Evolutionary conservation across 2,329 filamentous ascomycete species (phyloP).

Genomic region (Ploettnerulaceae sp.): DNA sequence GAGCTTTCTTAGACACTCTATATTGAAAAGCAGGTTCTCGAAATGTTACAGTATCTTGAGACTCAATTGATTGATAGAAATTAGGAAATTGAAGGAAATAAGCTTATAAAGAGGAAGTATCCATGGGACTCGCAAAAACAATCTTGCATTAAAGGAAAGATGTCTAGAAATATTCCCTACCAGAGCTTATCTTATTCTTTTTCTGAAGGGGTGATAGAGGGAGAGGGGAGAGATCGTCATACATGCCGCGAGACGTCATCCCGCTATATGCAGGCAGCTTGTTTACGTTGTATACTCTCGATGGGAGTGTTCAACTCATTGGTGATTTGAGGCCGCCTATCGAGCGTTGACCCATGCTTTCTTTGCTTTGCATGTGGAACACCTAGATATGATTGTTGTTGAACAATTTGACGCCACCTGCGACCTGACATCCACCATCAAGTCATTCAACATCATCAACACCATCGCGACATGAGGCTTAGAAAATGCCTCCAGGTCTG

Average conservation of each 20-base stretch:
- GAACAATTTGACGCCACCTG: neutral
- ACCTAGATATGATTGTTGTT: conserved; percentile 1
- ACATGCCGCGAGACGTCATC: conserved; percentile 15
- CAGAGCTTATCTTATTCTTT: too few relatives aligned
- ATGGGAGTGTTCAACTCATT: neutral
- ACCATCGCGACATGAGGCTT: conserved; percentile 17
- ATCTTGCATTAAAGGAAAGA: too few relatives aligned
- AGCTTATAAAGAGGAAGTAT: too few relatives aligned
- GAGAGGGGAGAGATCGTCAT: conserved; percentile 7
- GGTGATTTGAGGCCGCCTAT: conserved; percentile 7
- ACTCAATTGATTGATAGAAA: too few relatives aligned
- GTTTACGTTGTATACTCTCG: too few relatives aligned
- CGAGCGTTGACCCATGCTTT: neutral
- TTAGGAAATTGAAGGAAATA: too few relatives aligned
- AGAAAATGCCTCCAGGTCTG: conserved; percentile 32
- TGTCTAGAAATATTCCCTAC: too few relatives aligned
- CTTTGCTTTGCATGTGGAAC: neutral
- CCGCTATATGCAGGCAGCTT: neutral
- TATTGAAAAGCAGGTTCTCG: too few relatives aligned
- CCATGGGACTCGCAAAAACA: too few relatives aligned
- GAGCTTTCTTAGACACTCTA: too few relatives aligned
- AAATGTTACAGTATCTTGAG: too few relatives aligned
- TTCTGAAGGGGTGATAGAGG: neutral
- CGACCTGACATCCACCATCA: neutral
- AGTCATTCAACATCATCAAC: neutral